Evolutionary conservation across 176 grass and related monocot species (phyloP), one percentile per base, ranked within the genome.

Genomic region (Coix lacrymajobi): DNA sequence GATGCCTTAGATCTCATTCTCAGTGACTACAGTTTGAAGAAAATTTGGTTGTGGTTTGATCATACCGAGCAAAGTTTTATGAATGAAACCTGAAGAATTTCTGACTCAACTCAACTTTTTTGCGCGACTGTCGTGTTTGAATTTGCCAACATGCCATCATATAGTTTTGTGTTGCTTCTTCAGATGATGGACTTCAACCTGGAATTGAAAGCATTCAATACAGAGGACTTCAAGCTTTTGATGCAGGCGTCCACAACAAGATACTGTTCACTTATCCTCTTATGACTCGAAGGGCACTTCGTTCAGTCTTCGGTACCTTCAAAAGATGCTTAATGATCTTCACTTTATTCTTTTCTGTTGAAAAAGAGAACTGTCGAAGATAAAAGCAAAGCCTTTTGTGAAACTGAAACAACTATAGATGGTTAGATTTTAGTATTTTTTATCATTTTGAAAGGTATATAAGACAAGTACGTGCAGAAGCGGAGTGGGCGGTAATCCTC

Each of bases 181-280:
- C 32, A 66, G 44, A 11, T 41, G n/a, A 28, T 60, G 29, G 51
- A 32, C 41, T 37, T 46, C 32, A 33, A 4, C 75, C 20, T 62
- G 16, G 31, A 71, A 85, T 4, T 9, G 48, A n/a, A 30, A 73
- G 31, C 32, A 5, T 73, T 44, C 2, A 29, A 57, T 29, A 36
- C 60, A 83, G 32, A 54, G 44, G 24, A 26, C 44, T 64, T 19
- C 49, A 15, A 81, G 66, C 10, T 67, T 40, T 31, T 39, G 32
- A n/a, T 56, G 11, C 32, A 52, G 17, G 45, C 38, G 71, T 66
- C 81, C 44, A 31, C 15, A 39, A 49, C 60, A 39, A 52, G 62
- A 43, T 75, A 75, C 41, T 75, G 40, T 10, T 74, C 14, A 11
- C n/a, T 79, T 79, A 16, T 79, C 41, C 77, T 79, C 10, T 32